Percentiles rank a stretch among this genome's conserved stretches.
These are phyloP conservation scores for Malus hybrid DNA, from an alignment of 331 rosid genomes.

Conservation along the genomic window DNA sequence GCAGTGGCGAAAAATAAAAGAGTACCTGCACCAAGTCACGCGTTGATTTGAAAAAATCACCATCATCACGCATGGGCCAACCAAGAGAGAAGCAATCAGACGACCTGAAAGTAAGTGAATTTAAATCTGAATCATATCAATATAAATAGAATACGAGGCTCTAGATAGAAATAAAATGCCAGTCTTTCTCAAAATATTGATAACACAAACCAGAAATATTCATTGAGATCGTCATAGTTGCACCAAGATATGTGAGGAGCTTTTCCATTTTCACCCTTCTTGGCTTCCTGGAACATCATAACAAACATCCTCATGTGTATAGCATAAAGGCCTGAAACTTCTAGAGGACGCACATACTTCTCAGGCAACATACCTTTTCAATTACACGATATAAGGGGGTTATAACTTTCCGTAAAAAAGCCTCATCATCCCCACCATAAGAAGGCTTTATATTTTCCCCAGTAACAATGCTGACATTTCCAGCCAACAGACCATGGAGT, in stretches of 20 bases:
- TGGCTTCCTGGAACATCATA: conserved; percentile 57
- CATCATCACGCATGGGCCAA: conserved; percentile 99
- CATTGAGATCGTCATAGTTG: conserved; percentile 92
- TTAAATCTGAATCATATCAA: conserved; percentile 6
- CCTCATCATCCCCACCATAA: conserved; percentile 97
- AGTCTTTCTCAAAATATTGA: conserved; percentile 4
- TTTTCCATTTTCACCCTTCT: conserved; percentile 62
- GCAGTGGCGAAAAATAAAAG: conserved; percentile 6
- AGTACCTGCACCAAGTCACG: conserved; percentile 45
- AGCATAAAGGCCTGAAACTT: conserved; percentile 17
- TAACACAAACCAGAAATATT: conserved; percentile 77
- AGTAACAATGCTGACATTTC: conserved; percentile 96
- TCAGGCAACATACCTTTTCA: conserved; percentile 46
- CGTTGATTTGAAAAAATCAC: conserved; percentile 78
- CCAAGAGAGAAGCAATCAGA: conserved; percentile 95
- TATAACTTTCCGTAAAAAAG: conserved; percentile 87
- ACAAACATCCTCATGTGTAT: conserved; percentile 14
- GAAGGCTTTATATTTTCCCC: conserved; percentile 99
- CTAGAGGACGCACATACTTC: conserved; percentile 4
- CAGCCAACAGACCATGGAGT: conserved; percentile 93
- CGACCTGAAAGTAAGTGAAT: conserved; percentile 42
- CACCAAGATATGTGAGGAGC: conserved; percentile 88
- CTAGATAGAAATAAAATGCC: conserved; percentile 13
- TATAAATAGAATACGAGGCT: neutral
- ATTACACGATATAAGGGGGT: conserved; percentile 79